These are phyloP conservation scores for Colletotrichum sp. DNA, from an alignment of 2,329 filamentous ascomycete genomes.

Conservation along the genomic window DNA sequence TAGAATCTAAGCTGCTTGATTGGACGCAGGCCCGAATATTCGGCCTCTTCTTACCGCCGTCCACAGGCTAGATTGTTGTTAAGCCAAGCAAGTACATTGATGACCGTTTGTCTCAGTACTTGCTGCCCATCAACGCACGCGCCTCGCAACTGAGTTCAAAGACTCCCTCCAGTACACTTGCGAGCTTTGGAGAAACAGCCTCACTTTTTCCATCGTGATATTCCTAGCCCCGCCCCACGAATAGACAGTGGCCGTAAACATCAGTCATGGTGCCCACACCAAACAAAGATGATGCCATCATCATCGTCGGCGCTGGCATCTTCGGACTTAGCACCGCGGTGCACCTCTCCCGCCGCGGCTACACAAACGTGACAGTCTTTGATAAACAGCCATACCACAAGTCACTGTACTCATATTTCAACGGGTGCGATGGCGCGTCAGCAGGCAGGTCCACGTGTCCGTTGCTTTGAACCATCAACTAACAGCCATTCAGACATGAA, in stretches of 20 bases:
- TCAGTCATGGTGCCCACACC: not conserved
- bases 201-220: not conserved
- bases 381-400: conserved; percentile 50
- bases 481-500: conserved; percentile 38
- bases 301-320: conserved; percentile 33
- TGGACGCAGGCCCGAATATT: not conserved
- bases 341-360: conserved; percentile 42
- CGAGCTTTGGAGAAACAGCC: not conserved
- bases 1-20: rapidly evolving
- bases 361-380: conserved; percentile 51
- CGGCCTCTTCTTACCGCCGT: not conserved
- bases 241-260: not conserved
- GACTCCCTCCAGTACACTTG: not conserved
- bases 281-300: conserved; percentile 23
- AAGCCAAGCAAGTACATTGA: rapidly evolving
- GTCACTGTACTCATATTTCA: conserved; percentile 42
- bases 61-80: not conserved
- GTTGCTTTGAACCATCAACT: not conserved
- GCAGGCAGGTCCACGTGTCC: conserved; percentile 34
- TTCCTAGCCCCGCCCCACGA: rapidly evolving
- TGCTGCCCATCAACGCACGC: not conserved
- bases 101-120: not conserved
- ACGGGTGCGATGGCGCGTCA: conserved; percentile 48
- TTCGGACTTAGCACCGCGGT: conserved; percentile 34
- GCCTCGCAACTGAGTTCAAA: rapidly evolving